Evolutionary conservation across 2,329 filamentous ascomycete species (phyloP), one percentile per base, ranked within the genome.

Genomic region (Aureobasidium leucospermi): DNA sequence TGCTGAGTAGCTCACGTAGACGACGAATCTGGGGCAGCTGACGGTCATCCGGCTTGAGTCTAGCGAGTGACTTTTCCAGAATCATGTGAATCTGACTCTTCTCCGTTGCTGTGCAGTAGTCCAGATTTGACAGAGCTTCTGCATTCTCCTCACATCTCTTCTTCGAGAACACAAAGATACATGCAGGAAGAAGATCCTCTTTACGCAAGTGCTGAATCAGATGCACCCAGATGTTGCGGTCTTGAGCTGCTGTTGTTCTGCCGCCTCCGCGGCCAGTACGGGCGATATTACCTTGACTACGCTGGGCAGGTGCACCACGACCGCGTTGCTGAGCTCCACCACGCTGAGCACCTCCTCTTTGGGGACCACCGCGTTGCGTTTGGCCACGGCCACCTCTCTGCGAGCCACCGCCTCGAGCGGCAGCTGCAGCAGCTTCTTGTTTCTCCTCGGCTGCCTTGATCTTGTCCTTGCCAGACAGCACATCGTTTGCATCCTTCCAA

Each of bases 111-210:
- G 88, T 96, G 70, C 89, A 95, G 69, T 96, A 97, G 69, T 99
- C 94, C 65, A 96, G 87, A 69, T 96, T 97, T 63, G 89, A 93
- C 23, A 99, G 79, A 0, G 94, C 93, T 70, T 96, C 90, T 0
- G 94, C 94, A 71, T 97, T 99, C 70, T 97, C 91, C 73, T 99
- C 94, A 68, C 94, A 97, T 56, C 94, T 82, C 74, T 94, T 96
- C 77, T 97, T 99, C 2, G 94, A 99, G 74, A 99, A 99, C 59
- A 99, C 93, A 70, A 99, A 99, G 65, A 99, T 96, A 71, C 93
- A 97, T 8, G 89, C 90, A 0, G 94, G 94, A 3, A 99, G 82
- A 4, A 99, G 80, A 51, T 85, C 90, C 56, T 91, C 85, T 72
- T 96, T 96, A 67, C 86, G 89, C 58, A 99, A 79, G 73, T 90